Percentiles rank a stretch among this genome's conserved stretches.
These are phyloP conservation scores for Brassica rapa DNA, from an alignment of 345 rosid genomes.

Conservation along the genomic window DNA sequence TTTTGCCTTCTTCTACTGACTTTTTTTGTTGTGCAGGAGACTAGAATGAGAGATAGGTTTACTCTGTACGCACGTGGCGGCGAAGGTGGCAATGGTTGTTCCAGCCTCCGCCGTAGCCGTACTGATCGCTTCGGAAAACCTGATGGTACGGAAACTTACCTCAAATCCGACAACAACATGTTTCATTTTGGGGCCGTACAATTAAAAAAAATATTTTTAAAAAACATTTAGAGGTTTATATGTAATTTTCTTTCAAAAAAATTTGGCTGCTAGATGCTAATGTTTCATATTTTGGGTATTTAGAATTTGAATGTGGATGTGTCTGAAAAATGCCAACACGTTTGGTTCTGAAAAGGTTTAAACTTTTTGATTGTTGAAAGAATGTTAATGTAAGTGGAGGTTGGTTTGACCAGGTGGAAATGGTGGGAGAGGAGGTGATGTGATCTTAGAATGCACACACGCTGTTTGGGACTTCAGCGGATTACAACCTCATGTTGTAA, in stretches of 20 bases:
- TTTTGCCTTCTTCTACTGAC: not conserved
- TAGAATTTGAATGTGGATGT: not conserved
- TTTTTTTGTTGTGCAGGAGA: slow-evolving; percentile 30
- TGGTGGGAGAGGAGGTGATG: slow-evolving; percentile 98
- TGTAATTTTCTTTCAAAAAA: not conserved
- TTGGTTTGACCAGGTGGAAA: slow-evolving; percentile 68
- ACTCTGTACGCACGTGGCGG: slow-evolving; percentile 45
- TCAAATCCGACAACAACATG: no score
- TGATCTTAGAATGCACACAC: slow-evolving; percentile 79
- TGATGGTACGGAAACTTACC: slow-evolving; percentile 27
- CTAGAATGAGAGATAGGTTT: slow-evolving; percentile 55
- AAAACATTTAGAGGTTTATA: no score
- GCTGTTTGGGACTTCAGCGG: slow-evolving; percentile 91
- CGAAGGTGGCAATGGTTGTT: slow-evolving; percentile 45
- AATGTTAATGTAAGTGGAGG: slow-evolving; percentile 23
- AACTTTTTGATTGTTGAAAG: not conserved
- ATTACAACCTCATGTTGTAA: slow-evolving; percentile 79
- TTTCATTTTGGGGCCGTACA: no score
- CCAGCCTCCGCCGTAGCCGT: slow-evolving; percentile 42
- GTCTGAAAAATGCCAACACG: not conserved
- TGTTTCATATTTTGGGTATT: no score
- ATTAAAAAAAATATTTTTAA: no score
- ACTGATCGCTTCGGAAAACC: slow-evolving; percentile 44
- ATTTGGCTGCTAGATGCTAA: no score
- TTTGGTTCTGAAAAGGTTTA: not conserved